Base-by-base conservation (phyloP, 495 filamentous ascomycete species). In the Pseudomonodictys pantanalensis region DNA sequence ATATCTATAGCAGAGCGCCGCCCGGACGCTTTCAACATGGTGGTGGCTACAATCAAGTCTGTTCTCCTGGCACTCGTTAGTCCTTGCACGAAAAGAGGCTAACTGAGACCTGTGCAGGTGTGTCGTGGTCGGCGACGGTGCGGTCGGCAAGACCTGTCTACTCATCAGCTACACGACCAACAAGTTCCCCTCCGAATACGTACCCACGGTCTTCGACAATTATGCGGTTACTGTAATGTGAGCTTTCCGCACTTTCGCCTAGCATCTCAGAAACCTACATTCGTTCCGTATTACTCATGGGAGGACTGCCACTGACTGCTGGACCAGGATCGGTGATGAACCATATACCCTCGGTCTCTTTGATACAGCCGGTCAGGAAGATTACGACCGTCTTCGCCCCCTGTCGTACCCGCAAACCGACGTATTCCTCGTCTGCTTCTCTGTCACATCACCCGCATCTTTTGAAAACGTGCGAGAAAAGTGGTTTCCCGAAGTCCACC, bases 391-490 rank as follows among this genome's bases (percentile, higher is more conserved):
- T 56, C 85, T 98, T 39, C 90, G 93, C 33, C 93, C 93, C 15
- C 82, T 97, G 55, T 97, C 93, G 49, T 98, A 98, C 69, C 93
- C 93, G 0, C 93, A 98, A 76, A 98, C 93, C 63, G 93, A 98
- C 72, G 93, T 98, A 47, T 98, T 98, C 77, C 84, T 98, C 38
- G 92, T 98, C 65, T 98, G 93, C 77, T 98, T 98, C 75, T 95
- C 89, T 69, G 93, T 98, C 65, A 97, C 92, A 29, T 97, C 93
- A 11, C 93, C 95, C n/a, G 91, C 93, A 33, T 96, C 91, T 15
- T 98, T 98, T 72, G 93, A 98, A 74, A 98, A 98, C 85, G 95
- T 98, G 30, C 84, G 91, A 62, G 95, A 97, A 77, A 98, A 98
- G 73, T 98, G 93, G 93, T 91, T 97, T 67, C 93, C 93, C 15